phyloP scores from a whole-genome alignment of 805 yeast genomes.

The Candida ovalis region DNA sequence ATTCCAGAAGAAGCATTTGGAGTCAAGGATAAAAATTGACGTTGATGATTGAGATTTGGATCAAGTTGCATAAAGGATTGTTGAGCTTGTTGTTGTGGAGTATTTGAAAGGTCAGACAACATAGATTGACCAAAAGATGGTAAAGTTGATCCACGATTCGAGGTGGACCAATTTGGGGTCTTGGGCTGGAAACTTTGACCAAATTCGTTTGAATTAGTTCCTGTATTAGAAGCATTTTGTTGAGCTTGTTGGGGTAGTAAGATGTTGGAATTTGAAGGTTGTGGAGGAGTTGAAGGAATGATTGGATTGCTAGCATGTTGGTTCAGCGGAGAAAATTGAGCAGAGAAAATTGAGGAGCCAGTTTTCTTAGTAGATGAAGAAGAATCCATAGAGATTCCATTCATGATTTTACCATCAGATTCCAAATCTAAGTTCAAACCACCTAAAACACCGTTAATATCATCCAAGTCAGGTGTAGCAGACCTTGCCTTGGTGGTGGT shows the following conservation, averaged over 20 bases:
- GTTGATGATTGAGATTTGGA: conserved; percentile 8
- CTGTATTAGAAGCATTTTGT: conserved; percentile 4
- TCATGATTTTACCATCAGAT: conserved; percentile 1
- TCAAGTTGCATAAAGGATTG: conserved; percentile 7
- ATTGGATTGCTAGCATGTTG: conserved; percentile 13
- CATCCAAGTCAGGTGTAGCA: conserved; percentile 29
- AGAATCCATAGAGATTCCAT: conserved; percentile 5
- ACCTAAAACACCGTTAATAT: conserved; percentile 46
- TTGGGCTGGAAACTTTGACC: conserved; percentile 20
- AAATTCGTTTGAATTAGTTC: not conserved
- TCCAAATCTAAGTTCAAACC: conserved; percentile 40
- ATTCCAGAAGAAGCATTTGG: conserved; percentile 19
- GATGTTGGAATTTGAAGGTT: conserved; percentile 18
- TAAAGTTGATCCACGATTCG: conserved; percentile 5
- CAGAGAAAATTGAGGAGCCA: conserved; percentile 19
- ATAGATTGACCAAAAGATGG: conserved; percentile 18
- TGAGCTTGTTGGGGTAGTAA: conserved; percentile 11
- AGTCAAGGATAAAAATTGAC: conserved; percentile 20
- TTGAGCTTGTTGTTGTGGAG: conserved; percentile 16
- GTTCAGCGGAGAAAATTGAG: conserved; percentile 24
- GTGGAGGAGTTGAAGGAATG: conserved; percentile 29
- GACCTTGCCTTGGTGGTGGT: conserved; percentile 5
- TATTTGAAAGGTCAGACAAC: conserved; percentile 19
- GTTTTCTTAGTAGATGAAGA: conserved; percentile 1
- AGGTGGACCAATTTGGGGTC: conserved; percentile 35